These are phyloP conservation scores for Asterochloris erici DNA, from an alignment of 139 green algal genomes.

Conservation along the genomic window DNA sequence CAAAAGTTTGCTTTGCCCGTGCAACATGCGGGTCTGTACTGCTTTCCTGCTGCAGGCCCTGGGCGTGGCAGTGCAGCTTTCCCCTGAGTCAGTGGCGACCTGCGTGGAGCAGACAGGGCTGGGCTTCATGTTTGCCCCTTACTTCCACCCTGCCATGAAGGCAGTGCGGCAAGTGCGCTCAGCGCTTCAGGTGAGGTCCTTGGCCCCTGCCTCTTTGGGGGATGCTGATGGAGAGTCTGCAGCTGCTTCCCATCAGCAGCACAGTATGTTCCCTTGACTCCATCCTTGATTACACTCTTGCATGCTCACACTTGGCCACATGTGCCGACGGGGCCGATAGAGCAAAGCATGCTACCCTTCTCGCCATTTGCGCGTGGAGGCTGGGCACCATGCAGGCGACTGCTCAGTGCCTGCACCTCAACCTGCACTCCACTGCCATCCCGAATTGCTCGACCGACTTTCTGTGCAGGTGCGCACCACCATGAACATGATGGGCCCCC, in stretches of 20 bases:
- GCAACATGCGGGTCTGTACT: not conserved
- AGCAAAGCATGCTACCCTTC: too few species aligned
- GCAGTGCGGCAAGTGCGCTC: constrained; percentile 71
- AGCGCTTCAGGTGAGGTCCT: constrained; percentile 56
- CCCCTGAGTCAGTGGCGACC: constrained; percentile 63
- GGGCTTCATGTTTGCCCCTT: constrained; percentile 97
- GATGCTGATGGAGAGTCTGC: too few species aligned
- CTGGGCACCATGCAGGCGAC: too few species aligned
- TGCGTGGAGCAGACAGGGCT: constrained; percentile 86
- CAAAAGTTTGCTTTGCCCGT: not conserved
- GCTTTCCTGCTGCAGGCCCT: constrained; percentile 67
- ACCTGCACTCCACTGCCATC: too few species aligned
- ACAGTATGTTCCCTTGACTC: too few species aligned
- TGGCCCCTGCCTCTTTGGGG: not conserved
- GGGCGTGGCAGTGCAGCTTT: constrained; percentile 89
- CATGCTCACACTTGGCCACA: too few species aligned
- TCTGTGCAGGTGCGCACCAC: constrained; percentile 64
- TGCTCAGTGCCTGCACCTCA: too few species aligned
- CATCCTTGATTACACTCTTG: too few species aligned
- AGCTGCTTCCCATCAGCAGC: too few species aligned
- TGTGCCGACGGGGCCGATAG: too few species aligned
- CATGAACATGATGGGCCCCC: constrained; percentile 95
- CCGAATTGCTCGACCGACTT: not conserved
- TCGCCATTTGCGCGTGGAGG: too few species aligned
- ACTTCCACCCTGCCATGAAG: constrained; percentile 79